These are phyloP conservation scores for Cucurbita argyrosperma DNA, from an alignment of 306 rosid genomes.

Conservation along the genomic window DNA sequence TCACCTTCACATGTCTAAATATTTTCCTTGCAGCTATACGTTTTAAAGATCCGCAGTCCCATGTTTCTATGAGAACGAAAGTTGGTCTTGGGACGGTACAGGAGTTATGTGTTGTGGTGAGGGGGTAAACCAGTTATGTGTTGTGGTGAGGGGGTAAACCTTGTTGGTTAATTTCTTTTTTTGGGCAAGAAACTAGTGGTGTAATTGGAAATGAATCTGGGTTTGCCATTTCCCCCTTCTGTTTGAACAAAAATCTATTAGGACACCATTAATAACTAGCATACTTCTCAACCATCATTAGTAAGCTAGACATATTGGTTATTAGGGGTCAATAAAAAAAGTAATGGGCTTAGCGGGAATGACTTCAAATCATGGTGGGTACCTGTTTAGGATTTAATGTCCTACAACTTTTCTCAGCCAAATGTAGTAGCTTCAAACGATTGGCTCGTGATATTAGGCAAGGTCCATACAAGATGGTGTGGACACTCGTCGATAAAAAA, in stretches of 20 bases:
- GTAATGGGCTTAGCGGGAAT: not conserved
- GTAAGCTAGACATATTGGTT: not conserved
- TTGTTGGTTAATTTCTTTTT: not conserved
- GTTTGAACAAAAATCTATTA: not conserved
- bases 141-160: not conserved
- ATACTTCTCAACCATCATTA: too few relatives aligned
- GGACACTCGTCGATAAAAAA: not conserved
- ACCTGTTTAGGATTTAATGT: not conserved
- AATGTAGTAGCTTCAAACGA: not conserved
- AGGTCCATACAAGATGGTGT: not conserved
- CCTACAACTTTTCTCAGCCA: not conserved
- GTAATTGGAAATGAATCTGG: not conserved
- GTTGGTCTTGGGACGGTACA: too few relatives aligned
- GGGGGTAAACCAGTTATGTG: not conserved
- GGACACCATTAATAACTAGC: not conserved
- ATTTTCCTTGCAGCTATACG: not conserved
- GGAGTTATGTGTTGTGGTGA: not conserved
- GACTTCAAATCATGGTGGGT: too few relatives aligned
- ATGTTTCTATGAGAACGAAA: not conserved
- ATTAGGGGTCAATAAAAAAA: not conserved
- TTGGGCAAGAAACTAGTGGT: not conserved
- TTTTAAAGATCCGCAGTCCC: not conserved
- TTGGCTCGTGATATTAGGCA: not conserved
- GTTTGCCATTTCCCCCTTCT: not conserved
- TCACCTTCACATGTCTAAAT: not conserved